Base-by-base conservation (phyloP, 768 basidiomycete species). In the Austroboletus festivus region DNA sequence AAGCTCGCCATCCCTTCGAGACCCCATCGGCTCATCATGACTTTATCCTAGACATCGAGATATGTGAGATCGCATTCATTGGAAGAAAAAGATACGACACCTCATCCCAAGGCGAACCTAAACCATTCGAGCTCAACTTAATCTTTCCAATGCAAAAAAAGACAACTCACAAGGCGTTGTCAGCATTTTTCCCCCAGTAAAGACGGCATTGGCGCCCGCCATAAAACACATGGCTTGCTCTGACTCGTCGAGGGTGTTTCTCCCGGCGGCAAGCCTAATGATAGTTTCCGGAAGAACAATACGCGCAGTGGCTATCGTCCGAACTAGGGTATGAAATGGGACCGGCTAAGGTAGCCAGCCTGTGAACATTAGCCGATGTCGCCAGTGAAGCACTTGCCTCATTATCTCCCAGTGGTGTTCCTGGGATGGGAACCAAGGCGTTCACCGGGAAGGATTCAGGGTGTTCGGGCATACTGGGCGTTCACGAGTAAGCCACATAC, bases 381-480 rank as follows among this genome's bases (percentile, higher is more conserved):
- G n/a, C 15, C 35, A 31, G 44, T 21, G 19, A 31, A 5, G 15
- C 28, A 43, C 60, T 73, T 58, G 86, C 93, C 68, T 94, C 88
- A 61, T 98, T 98, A 50, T 78, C 73, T 68, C 93, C 93, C 39
- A 98, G 71, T 12, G 95, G 95, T 5, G 95, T 98, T 30, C 95
- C 95, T 55, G 86, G 77, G 52, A 98, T 97, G 13, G 95, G 93
- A 2, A 98, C 95, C 48, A 98, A 77, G 13, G 95, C 94, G 67
- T 98, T 98, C 51, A 98, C 94, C 1, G 95, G 95, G 76, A 98
- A 98, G 5, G 91, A 94, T 67, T 98, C 95, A n/a, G 95, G 95
- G 60, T 97, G 92, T 65, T 94, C 89, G 34, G 89, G 85, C 80
- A 96, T 85, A 62, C 92, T 94, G 57, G 8, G 40, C 45, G 50